Percentiles rank a stretch among this genome's conserved stretches.
These are phyloP conservation scores for Colletotrichum sp. DNA, from an alignment of 2,329 filamentous ascomycete species.

Conservation along the genomic window DNA sequence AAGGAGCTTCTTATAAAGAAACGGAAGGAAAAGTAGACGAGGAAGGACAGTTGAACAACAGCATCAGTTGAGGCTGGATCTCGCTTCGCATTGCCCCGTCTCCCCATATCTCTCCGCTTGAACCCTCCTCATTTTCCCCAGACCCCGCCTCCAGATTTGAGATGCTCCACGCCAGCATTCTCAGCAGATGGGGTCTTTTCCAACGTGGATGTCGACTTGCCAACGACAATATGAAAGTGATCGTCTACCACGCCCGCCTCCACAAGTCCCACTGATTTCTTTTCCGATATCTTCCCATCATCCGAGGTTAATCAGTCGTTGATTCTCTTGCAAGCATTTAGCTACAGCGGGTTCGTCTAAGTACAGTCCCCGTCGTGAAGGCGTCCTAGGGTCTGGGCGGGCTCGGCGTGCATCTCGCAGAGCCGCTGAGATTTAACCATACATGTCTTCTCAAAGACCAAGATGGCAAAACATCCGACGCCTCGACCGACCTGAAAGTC, in stretches of 20 bases:
- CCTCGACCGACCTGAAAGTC: background rate
- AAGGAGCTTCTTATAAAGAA: background rate
- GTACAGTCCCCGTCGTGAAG: background rate
- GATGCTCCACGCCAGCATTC: background rate
- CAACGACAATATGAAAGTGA: background rate
- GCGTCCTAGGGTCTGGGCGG: background rate
- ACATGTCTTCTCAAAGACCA: background rate
- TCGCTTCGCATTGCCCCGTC: background rate
- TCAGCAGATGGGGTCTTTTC: background rate
- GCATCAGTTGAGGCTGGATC: background rate
- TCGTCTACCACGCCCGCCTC: background rate
- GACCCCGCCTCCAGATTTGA: conserved; percentile 5
- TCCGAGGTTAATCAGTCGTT: background rate
- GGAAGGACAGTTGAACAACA: rapidly evolving
- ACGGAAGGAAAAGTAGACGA: background rate
- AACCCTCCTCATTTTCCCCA: background rate
- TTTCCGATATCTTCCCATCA: background rate
- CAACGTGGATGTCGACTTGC: background rate
- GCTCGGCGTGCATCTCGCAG: background rate
- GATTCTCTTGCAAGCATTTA: background rate
- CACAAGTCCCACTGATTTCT: background rate
- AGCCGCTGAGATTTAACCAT: background rate
- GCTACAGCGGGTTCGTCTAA: background rate
- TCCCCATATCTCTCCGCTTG: background rate
- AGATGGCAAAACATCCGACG: background rate